phyloP scores from a whole-genome alignment of 2,329 filamentous ascomycete genomes.

The Furcasterigmium sp. region DNA sequence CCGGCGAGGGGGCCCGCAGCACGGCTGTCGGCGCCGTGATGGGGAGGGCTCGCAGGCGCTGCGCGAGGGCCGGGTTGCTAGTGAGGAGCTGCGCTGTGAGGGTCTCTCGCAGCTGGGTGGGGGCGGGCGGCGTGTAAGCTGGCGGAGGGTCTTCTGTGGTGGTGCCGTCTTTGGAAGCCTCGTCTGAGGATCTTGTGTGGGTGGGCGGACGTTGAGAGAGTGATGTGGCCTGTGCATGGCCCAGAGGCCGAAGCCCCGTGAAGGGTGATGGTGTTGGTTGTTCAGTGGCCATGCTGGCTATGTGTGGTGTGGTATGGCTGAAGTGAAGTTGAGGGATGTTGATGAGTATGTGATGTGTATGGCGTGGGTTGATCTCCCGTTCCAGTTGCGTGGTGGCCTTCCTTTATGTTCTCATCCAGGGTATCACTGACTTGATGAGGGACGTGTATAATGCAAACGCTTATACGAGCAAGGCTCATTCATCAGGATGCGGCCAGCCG shows the following conservation, averaged over 20 bases:
- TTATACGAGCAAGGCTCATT: too few relatives aligned
- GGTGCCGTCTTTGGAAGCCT: slow-evolving; percentile 4
- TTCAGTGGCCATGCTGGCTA: not conserved
- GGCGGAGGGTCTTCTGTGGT: slow-evolving; percentile 7
- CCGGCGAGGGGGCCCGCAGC: not conserved
- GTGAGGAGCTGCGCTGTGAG: slow-evolving; percentile 42
- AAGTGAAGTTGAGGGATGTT: not conserved
- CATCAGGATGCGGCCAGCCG: too few relatives aligned
- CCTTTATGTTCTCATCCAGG: not conserved
- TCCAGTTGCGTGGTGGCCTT: not conserved
- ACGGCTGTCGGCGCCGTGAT: not conserved
- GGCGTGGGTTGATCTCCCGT: not conserved
- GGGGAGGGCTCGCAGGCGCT: not conserved
- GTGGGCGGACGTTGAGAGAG: not conserved
- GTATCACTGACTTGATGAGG: too few relatives aligned
- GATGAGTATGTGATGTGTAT: not conserved
- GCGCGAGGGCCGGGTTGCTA: not conserved
- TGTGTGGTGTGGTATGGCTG: not conserved
- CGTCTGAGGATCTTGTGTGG: not conserved
- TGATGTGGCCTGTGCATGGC: not conserved
- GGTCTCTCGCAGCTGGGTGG: slow-evolving; percentile 57
- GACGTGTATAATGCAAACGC: too few relatives aligned
- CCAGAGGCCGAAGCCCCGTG: not conserved
- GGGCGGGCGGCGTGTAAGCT: slow-evolving; percentile 9
- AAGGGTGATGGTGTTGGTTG: not conserved